Evolutionary conservation across 495 filamentous ascomycete genomes (phyloP), one percentile per base, ranked within the genome.

Genomic region (Geopyxis carbonaria): DNA sequence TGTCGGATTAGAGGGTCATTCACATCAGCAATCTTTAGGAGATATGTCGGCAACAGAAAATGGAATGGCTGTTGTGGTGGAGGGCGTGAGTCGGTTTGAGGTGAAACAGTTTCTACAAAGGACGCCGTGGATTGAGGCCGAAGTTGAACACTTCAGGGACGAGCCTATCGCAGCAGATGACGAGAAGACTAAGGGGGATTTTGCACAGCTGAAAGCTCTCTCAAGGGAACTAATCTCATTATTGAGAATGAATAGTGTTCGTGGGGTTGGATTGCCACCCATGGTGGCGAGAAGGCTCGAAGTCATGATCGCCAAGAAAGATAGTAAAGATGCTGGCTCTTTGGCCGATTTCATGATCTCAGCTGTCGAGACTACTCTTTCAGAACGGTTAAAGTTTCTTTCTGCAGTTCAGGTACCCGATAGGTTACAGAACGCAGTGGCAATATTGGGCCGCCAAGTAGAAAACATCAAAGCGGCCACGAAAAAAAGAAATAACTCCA

Each of bases 321-420:
- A 78, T 36, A 51, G 80, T 23, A 57, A 65, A 23, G 80, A 93
- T 40, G 85, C 89, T 3, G 89, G 87, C 5, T 64, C 69, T 5
- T 63, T 99, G n/a, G 89, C 89, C 5, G 91, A 99, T 55, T 93
- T 94, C 47, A 91, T 95, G 82, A 73, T 80, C 5, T 86, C 89
- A 57, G 70, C 94, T 19, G 70, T 91, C 2, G 80, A 92, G 36
- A 73, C 74, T 27, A 75, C 77, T 11, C 72, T 86, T 43, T 80
- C 93, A 53, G 89, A 97, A 48, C 91, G 84, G 62, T 65, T 97
- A 22, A 70, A 80, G 38, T 70, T 95, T 13, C 64, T 97, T 10
- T 66, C 81, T 20, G 71, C 83, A 2, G 56, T 86, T 11, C 70
- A 85, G 49, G 64, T 89, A 6, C 76, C 75, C 48, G 68, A 76